Evolutionary conservation across 2,329 filamentous ascomycete genomes (phyloP), one percentile per base, ranked within the genome.

Genomic region (Penicillium sp.): DNA sequence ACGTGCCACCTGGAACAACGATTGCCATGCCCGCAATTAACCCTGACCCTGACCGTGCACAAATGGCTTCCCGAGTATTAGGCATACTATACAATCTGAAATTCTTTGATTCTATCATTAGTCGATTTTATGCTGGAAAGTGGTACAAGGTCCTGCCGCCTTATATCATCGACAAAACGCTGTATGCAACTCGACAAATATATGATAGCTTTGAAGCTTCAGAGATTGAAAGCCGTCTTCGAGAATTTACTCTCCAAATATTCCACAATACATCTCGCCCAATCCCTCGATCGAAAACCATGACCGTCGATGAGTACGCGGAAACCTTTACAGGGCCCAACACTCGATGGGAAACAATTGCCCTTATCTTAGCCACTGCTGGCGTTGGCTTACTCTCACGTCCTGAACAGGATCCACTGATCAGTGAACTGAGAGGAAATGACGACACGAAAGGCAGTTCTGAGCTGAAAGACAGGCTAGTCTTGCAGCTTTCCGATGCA

Each of bases 301-400:
- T 71, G 68, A 67, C 65, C 1, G 58, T 67, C 2, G 60, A 66
- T n/a, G 67, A 71, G 8, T 72, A 72, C 48, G 66, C 62, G 46
- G 57, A 60, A 5, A 64, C 66, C 0, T 60, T 57, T 28, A 57
- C 59, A 2, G 63, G 60, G 3, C 53, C 54, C 11, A 63, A 63
- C 35, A 52, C 64, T 14, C 58, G 64, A 42, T 65, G 63, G 63
- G 64, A 66, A 43, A 64, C 62, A 43, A 56, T 66, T 30, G 64
- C 63, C 67, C 70, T 35, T 40, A 69, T 78, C 9, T 66, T 78
- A 20, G 65, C 72, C 4, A 64, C 70, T n/a, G 66, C 71, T 12
- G 70, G 71, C n/a, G 65, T 73, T 58, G 68, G 74, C 53, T 60
- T 63, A 60, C 69, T 65, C 58, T 66, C 55, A 26, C 68, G 60